Evolutionary conservation across 495 filamentous ascomycete genomes (phyloP), one percentile per base, ranked within the genome.

Genomic region (Thozetella sp.): DNA sequence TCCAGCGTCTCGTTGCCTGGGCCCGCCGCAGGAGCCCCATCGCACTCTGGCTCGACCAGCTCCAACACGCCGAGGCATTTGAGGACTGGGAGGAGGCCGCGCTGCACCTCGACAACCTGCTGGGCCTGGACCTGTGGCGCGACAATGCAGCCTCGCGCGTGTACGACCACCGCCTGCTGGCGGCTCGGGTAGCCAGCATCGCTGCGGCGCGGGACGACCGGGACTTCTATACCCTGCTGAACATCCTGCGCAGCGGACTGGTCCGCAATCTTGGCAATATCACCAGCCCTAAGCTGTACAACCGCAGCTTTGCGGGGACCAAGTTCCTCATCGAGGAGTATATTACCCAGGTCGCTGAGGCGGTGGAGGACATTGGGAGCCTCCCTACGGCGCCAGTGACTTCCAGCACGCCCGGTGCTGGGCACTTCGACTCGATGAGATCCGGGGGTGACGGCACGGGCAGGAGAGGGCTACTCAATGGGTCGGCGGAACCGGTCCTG

Each of bases 211-310:
- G 89, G n/a, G 88, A 93, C 61, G 81, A 86, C 20, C 86, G 88
- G 57, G 91, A 97, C 67, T 82, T 94, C 27, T 74, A 91, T 43
- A 83, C 83, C 17, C 76, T 97, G 2, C 86, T 91, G 24, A 92
- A 91, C 62, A 81, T 96, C 3, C 82, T 97, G 25, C 90, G 92
- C 6, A 92, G 90, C 6, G 93, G 94, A 6, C 83, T 97, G 3
- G 90, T 98, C 46, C 87, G 94, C 24, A 97, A 97, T 64, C 80
- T 97, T 10, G 93, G 92, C 30, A 95, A 97, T 65, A 97, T 98
- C 58, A 91, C 91, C 1, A 82, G 87, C 2, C 85, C 90, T n/a
- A 88, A 88, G 59, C 75, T 98, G 2, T 98, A 91, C 75, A 93
- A 93, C 60, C 82, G 89, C 53, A 88, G 90, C 13, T 96, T 96